phyloP scores from a whole-genome alignment of 23 red algal species.

The Agarophyton chilense region DNA sequence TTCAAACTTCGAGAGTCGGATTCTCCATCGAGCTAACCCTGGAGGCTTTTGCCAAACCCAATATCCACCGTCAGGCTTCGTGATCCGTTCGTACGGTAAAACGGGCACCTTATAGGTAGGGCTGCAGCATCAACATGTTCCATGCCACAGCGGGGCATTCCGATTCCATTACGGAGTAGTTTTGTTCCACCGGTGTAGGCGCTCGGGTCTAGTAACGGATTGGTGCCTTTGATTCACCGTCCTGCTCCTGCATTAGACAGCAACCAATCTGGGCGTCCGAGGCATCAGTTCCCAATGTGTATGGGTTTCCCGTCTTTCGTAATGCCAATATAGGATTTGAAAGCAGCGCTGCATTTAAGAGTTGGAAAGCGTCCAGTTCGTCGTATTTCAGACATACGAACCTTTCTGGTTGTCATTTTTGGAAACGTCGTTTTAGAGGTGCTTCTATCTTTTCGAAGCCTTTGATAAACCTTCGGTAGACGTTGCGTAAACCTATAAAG shows the following conservation, averaged over 20 bases:
- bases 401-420: neutral
- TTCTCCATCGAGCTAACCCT: conserved; percentile 3
- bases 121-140: too few relatives aligned
- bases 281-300: conserved; percentile 6
- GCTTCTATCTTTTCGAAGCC: too few relatives aligned
- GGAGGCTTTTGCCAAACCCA: neutral
- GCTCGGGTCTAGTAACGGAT: conserved; percentile 38
- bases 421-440: neutral
- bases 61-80: too few relatives aligned
- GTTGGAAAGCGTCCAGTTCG: conserved; percentile 22
- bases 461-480: too few relatives aligned
- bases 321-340: conserved; percentile 9
- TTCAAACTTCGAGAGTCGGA: conserved; percentile 29
- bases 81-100: too few relatives aligned
- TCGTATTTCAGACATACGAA: neutral
- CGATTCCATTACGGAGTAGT: conserved; percentile 4
- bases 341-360: conserved; percentile 21
- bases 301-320: neutral
- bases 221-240: too few relatives aligned
- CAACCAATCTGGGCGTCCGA: neutral
- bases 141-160: conserved; percentile 43
- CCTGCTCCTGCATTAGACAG: conserved; percentile 21
- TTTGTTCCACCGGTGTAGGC: neutral
- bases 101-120: too few relatives aligned
- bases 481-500: too few relatives aligned